Conservation (phyloP, 192 early-diverging fungal species). For the Coemansia sp. region DNA sequence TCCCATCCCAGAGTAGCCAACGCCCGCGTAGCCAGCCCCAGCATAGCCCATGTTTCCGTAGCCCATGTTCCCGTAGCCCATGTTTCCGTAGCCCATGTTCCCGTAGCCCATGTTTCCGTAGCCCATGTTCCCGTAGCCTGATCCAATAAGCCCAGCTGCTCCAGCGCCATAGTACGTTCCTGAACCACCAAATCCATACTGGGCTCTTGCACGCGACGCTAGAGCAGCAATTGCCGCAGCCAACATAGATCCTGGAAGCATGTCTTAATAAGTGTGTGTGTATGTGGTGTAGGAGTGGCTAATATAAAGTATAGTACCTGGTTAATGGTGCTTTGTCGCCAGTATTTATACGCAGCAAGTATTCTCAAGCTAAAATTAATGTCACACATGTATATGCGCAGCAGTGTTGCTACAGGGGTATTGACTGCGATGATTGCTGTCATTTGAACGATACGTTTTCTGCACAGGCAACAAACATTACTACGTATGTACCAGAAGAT, state of each 20-base stretch:
- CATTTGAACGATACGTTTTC: not conserved
- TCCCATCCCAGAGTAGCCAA: not conserved
- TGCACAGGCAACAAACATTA: not conserved
- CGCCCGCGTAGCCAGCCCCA: constrained; percentile 3
- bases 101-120: not conserved
- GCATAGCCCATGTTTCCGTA: constrained; percentile 2
- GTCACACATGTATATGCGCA: not conserved
- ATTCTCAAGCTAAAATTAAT: not conserved
- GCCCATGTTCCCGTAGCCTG: not conserved
- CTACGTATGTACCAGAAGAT: not conserved
- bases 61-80: not conserved
- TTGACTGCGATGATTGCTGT: not conserved
- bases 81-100: not conserved
- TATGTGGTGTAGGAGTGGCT: not conserved
- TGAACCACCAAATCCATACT: not conserved
- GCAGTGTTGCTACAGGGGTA: not conserved
- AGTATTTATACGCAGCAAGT: not conserved
- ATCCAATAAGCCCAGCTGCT: not conserved
- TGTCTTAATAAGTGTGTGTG: not conserved
- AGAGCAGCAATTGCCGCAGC: not conserved
- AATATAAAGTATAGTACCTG: not conserved
- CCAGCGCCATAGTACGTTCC: not conserved
- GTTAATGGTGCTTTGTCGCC: not conserved
- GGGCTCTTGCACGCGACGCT: not conserved
- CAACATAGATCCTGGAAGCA: not conserved